These are phyloP conservation scores for Tetrahymena borealis DNA, from an alignment of 73 alveolate species.

Conservation along the genomic window DNA sequence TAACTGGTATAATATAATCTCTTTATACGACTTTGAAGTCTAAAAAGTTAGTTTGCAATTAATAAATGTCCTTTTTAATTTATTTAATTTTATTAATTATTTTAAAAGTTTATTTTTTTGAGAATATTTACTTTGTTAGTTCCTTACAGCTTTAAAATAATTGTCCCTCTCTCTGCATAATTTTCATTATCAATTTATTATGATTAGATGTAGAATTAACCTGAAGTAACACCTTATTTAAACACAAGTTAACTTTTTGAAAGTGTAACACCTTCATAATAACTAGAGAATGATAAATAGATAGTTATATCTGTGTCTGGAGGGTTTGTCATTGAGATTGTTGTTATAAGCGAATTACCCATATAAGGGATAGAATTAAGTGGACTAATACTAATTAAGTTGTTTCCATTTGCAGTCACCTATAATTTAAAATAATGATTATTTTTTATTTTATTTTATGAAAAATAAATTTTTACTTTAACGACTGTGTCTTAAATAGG, in stretches of 20 bases:
- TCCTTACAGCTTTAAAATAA: not conserved
- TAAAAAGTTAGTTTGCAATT: not conserved
- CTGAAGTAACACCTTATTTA: not conserved
- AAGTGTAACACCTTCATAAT: not conserved
- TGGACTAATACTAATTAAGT: not conserved
- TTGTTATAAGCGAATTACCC: not conserved
- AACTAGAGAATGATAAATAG: not conserved
- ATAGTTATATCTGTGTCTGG: not conserved
- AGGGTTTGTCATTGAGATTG: not conserved
- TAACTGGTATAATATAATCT: not conserved
- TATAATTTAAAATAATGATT: not conserved
- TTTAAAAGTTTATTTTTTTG: too few relatives aligned
- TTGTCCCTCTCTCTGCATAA: not conserved
- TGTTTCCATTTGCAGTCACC: not conserved
- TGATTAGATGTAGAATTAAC: not conserved
- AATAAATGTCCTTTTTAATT: not conserved
- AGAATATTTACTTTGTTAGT: not conserved
- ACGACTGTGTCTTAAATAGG: not conserved
- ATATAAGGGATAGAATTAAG: not conserved
- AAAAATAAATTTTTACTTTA: not conserved
- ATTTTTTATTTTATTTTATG: not conserved
- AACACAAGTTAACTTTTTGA: not conserved
- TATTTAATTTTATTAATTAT: not conserved
- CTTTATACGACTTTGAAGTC: not conserved
- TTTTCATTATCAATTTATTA: not conserved